phyloP scores from a whole-genome alignment of 164 flowering plant species.

The Annona squamosa region DNA sequence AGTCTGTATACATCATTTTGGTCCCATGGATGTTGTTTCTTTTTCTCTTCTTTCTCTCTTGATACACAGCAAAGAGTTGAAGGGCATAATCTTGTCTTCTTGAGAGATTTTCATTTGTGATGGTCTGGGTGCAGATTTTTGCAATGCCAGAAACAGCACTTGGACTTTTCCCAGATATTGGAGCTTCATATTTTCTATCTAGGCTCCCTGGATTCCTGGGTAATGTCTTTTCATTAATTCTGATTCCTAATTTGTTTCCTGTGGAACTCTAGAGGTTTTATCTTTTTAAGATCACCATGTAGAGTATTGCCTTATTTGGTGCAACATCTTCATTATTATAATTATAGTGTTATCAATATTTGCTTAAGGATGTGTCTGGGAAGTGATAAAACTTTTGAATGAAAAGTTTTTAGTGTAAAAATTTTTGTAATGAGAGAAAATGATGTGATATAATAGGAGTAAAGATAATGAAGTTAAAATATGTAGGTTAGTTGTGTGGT shows the following conservation, averaged over 20 bases:
- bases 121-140: constrained; percentile 53
- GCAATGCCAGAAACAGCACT: constrained; percentile 96
- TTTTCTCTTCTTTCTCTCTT: background rate
- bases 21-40: background rate
- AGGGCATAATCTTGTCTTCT: background rate
- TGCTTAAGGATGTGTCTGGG: too few relatives aligned
- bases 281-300: too few relatives aligned
- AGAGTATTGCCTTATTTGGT: too few relatives aligned
- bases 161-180: constrained; percentile 93
- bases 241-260: background rate
- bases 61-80: background rate
- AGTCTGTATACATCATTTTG: background rate
- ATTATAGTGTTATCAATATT: too few relatives aligned
- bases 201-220: constrained; percentile 89
- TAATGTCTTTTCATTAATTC: constrained; percentile 17
- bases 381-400: too few relatives aligned
- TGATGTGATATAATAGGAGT: too few relatives aligned
- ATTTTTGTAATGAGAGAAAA: too few relatives aligned
- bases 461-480: too few relatives aligned
- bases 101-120: background rate
- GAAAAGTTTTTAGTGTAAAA: too few relatives aligned
- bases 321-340: too few relatives aligned
- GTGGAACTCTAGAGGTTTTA: background rate
- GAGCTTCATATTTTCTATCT: constrained; percentile 82
- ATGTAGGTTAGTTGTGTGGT: too few relatives aligned